Evolutionary conservation across 495 filamentous ascomycete species (phyloP).

Genomic region (Aspergillus indologenus): DNA sequence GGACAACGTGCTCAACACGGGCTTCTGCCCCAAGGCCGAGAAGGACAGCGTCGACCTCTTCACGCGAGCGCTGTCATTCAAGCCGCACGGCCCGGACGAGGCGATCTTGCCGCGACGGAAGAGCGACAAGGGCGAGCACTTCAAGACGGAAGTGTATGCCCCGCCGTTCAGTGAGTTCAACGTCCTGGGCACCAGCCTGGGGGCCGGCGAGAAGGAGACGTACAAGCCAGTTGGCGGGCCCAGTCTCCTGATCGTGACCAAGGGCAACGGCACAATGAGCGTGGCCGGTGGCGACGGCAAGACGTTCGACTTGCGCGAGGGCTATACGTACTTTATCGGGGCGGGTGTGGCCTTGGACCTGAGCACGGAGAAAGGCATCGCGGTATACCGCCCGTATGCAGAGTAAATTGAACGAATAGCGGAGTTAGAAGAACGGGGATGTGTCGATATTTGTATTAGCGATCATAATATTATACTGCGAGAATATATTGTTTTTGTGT

Average conservation of each 20-base stretch:
- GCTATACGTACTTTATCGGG: slow-evolving; percentile 65
- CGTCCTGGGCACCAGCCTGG: slow-evolving; percentile 59
- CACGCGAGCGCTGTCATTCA: slow-evolving; percentile 56
- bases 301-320: slow-evolving; percentile 55
- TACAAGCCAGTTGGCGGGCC: slow-evolving; percentile 58
- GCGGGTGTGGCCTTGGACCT: slow-evolving; percentile 53
- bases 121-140: slow-evolving; percentile 52
- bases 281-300: slow-evolving; percentile 40
- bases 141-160: slow-evolving; percentile 58
- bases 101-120: slow-evolving; percentile 47
- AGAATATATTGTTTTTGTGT: too few species aligned
- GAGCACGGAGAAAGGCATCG: slow-evolving; percentile 47
- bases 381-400: slow-evolving; percentile 55
- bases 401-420: slow-evolving; percentile 30
- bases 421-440: neutral
- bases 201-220: slow-evolving; percentile 54
- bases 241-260: slow-evolving; percentile 61
- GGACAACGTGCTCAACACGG: slow-evolving; percentile 74
- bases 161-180: slow-evolving; percentile 74
- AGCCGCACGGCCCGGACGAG: slow-evolving; percentile 54
- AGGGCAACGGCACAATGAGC: slow-evolving; percentile 57
- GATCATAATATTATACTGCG: neutral
- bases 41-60: slow-evolving; percentile 64
- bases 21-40: slow-evolving; percentile 66
- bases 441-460: neutral